Conservation (phyloP, 106 monocot genomes). For the Dendrobium chrysotoxum region DNA sequence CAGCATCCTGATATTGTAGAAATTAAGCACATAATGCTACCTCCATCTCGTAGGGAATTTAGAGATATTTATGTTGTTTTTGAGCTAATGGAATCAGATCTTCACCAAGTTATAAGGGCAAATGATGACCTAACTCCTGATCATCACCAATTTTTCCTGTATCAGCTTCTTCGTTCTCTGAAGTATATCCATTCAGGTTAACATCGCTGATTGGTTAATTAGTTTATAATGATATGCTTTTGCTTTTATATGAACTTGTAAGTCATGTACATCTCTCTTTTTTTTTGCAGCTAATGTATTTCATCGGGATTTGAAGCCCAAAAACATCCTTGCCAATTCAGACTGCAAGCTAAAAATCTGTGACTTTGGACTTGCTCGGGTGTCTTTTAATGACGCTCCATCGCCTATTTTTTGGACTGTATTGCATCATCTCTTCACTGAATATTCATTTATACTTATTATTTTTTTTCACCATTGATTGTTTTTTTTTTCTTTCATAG, state of each 20-base stretch:
- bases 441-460: not conserved
- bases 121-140: conserved; percentile 89
- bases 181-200: conserved; percentile 81
- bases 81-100: conserved; percentile 87
- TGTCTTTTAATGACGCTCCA: conserved; percentile 77
- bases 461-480: not conserved
- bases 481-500: not conserved
- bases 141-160: conserved; percentile 75
- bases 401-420: conserved; percentile 85
- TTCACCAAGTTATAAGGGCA: conserved; percentile 83
- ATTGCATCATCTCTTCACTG: not conserved
- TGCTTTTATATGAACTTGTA: not conserved
- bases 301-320: conserved; percentile 82
- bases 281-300: conserved; percentile 59
- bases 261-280: conserved; percentile 11
- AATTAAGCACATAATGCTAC: conserved; percentile 90
- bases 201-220: conserved; percentile 1
- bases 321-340: conserved; percentile 84
- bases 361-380: conserved; percentile 79
- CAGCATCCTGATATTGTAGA: conserved; percentile 83
- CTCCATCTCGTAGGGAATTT: conserved; percentile 78
- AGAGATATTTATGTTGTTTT: conserved; percentile 78
- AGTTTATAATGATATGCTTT: not conserved
- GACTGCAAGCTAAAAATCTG: conserved; percentile 79
- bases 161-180: conserved; percentile 75